Conservation (phyloP, 1,284 basidiomycete genomes). For the Vanrija sp. region DNA sequence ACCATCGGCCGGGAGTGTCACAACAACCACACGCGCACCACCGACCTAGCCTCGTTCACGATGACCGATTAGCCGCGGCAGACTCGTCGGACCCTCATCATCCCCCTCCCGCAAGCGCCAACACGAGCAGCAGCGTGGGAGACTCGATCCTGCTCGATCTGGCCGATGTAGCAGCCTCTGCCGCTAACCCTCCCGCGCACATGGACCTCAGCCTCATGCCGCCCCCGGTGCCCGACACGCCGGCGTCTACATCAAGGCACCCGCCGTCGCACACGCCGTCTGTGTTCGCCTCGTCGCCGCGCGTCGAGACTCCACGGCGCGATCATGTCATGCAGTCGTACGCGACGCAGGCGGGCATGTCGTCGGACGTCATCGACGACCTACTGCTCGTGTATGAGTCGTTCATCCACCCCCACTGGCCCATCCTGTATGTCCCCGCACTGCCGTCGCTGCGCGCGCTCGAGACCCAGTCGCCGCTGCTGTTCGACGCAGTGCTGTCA, state of each 20-base stretch:
- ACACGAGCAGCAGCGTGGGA: too few species aligned
- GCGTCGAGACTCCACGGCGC: background rate
- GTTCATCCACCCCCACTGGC: constrained; percentile 21
- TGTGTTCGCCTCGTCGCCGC: background rate
- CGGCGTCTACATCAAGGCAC: background rate
- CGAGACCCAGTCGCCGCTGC: constrained; percentile 8
- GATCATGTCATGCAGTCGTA: background rate
- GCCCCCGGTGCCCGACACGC: background rate
- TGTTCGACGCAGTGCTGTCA: constrained; percentile 19
- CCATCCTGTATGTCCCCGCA: constrained; percentile 14
- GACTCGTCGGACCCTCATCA: too few species aligned
- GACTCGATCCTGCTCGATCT: too few species aligned
- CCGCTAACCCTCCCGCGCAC: background rate
- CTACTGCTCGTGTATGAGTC: constrained; percentile 15
- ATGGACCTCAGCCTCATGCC: background rate
- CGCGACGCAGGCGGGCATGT: constrained; percentile 10
- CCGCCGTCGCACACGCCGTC: background rate
- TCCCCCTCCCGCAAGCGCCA: too few species aligned
- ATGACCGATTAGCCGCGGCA: too few species aligned
- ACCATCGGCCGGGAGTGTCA: too few species aligned
- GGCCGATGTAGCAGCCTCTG: too few species aligned
- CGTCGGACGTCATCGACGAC: constrained; percentile 11
- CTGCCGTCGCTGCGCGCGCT: constrained; percentile 10
- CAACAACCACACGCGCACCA: too few species aligned
- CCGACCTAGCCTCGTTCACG: too few species aligned